Percentiles rank a stretch among this genome's conserved stretches.
Conservation (phyloP, 176 grass and related monocot species). For the Eragrostis nindensis region DNA sequence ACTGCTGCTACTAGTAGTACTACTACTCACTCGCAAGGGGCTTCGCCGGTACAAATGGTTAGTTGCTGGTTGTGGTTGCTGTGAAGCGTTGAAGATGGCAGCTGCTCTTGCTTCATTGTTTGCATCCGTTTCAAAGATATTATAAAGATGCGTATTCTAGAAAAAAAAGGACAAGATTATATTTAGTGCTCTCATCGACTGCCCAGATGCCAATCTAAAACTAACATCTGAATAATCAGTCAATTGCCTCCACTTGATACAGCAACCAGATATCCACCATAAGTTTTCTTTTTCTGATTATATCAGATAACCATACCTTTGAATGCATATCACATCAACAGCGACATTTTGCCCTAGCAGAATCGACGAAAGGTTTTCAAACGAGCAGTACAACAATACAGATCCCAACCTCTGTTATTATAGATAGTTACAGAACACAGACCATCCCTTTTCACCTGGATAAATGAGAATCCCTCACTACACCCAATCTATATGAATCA, state of each 20-base stretch:
- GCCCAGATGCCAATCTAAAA: not conserved
- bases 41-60: too few relatives aligned
- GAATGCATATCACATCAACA: not conserved
- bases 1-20: too few relatives aligned
- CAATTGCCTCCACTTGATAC: too few relatives aligned
- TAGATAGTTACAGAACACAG: slow-evolving; percentile 23
- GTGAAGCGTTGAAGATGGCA: not conserved
- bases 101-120: not conserved
- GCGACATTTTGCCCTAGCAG: not conserved
- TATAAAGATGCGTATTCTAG: too few relatives aligned
- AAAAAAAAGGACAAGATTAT: too few relatives aligned
- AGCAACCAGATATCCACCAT: too few relatives aligned
- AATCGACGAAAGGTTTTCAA: not conserved
- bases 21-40: too few relatives aligned
- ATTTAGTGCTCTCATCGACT: not conserved
- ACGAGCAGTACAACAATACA: not conserved
- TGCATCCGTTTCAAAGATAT: not conserved
- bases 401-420: not conserved
- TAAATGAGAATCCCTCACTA: slow-evolving; percentile 2
- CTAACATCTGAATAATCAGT: too few relatives aligned
- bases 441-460: not conserved
- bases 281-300: not conserved
- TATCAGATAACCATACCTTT: not conserved
- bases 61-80: not conserved
- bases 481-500: not conserved